These are phyloP conservation scores for Phytophthora pluvialis DNA, from an alignment of 352 stramenopile genomes.

Conservation along the genomic window DNA sequence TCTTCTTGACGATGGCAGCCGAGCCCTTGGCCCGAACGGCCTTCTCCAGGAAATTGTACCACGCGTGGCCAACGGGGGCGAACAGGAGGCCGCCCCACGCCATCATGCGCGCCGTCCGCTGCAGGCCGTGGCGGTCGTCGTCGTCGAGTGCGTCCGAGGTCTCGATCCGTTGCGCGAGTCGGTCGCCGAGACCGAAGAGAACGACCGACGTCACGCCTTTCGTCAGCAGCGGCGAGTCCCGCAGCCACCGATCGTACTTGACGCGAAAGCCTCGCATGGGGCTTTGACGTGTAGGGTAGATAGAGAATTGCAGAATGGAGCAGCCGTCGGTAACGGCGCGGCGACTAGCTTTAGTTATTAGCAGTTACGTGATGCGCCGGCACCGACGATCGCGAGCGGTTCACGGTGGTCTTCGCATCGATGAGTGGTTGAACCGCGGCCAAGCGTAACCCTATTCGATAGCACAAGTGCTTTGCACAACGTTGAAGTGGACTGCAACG, in stretches of 20 bases:
- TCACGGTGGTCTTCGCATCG: neutral
- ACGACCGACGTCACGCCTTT: constrained; percentile 72
- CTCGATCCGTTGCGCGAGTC: constrained; percentile 62
- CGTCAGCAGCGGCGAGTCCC: constrained; percentile 59
- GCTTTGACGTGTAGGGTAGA: neutral
- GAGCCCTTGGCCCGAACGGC: constrained; percentile 33
- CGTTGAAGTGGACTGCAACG: constrained; percentile 20
- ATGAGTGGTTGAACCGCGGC: constrained; percentile 37
- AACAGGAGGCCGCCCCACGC: constrained; percentile 90
- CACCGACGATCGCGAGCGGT: constrained; percentile 13
- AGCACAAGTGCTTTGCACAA: constrained; percentile 17
- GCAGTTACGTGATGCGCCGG: constrained; percentile 19
- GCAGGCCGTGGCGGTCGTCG: constrained; percentile 27
- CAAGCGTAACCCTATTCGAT: constrained; percentile 14
- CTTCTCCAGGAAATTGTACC: constrained; percentile 89
- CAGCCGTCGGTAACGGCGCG: neutral
- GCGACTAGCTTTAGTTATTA: neutral
- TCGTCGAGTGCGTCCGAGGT: constrained; percentile 11
- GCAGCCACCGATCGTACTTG: constrained; percentile 64
- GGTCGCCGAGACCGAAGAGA: constrained; percentile 75
- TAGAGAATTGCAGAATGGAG: constrained; percentile 27
- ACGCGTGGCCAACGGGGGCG: constrained; percentile 88
- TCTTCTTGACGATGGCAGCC: constrained; percentile 41
- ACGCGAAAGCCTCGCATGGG: constrained; percentile 51
- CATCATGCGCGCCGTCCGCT: constrained; percentile 66